phyloP scores from a whole-genome alignment of 192 early-diverging fungal genomes.

The Allomyces arbusculus region DNA sequence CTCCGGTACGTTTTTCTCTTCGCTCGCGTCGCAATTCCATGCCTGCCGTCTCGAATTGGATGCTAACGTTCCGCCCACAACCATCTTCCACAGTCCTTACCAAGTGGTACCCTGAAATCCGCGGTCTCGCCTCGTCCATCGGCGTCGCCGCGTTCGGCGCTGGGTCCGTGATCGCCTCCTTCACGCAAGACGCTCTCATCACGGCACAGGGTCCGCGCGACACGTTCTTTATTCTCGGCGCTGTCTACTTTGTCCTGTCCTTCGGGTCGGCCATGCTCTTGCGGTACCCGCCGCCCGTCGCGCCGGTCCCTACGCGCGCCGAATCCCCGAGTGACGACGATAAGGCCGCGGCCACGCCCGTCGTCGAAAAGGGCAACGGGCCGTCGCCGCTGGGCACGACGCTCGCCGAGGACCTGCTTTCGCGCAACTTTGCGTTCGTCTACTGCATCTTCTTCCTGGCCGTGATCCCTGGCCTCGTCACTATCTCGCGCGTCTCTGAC shows the following conservation, averaged over 20 bases:
- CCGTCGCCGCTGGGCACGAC: conserved; percentile 11
- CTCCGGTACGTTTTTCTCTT: conserved; percentile 26
- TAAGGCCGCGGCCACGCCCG: no score
- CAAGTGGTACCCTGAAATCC: no score
- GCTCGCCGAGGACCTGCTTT: conserved; percentile 26
- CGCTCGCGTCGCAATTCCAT: conserved; percentile 15
- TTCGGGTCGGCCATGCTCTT: conserved; percentile 16
- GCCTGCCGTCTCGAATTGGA: conserved; percentile 15
- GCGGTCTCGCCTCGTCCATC: no score
- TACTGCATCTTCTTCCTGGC: conserved; percentile 38
- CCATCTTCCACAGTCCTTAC: conserved; percentile 31
- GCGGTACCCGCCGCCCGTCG: conserved; percentile 24
- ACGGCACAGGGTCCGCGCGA: no score
- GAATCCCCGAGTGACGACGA: no score
- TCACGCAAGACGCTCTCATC: no score
- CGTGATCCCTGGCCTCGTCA: conserved; percentile 36
- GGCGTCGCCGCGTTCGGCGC: no score
- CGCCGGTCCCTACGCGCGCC: no score
- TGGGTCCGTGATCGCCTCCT: no score
- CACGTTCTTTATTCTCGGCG: no score
- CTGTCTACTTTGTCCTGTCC: no score
- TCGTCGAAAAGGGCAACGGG: no score
- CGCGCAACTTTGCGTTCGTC: conserved; percentile 38
- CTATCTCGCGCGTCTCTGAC: conserved; percentile 31
- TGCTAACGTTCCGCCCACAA: conserved; percentile 50